These are phyloP conservation scores for Craspedostauros australis DNA, from an alignment of 108 stramenopile species.

Conservation along the genomic window DNA sequence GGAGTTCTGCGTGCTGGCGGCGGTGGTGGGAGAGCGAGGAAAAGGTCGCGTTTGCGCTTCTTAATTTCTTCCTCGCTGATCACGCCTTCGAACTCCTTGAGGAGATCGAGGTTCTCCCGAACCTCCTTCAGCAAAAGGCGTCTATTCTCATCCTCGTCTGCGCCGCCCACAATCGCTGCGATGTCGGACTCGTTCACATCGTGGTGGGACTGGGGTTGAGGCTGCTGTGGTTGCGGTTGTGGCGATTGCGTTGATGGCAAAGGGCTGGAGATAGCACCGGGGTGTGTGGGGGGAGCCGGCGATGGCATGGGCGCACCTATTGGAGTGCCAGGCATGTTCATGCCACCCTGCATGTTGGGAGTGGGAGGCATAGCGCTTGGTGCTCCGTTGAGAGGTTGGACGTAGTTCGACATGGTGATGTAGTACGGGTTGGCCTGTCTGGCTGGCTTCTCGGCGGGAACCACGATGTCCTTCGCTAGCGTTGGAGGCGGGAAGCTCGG, in stretches of 20 bases:
- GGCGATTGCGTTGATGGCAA: not conserved
- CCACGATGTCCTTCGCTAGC: slow-evolving; percentile 22
- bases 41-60: slow-evolving; percentile 51
- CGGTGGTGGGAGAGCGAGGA: slow-evolving; percentile 42
- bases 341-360: too few species aligned
- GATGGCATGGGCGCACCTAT: too few species aligned
- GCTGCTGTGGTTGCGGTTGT: too few species aligned
- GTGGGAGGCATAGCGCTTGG: too few species aligned
- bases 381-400: too few species aligned
- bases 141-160: slow-evolving; percentile 12
- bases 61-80: slow-evolving; percentile 36
- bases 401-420: not conserved
- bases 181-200: slow-evolving; percentile 1
- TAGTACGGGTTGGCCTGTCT: not conserved
- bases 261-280: too few species aligned
- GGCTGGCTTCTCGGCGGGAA: slow-evolving; percentile 21
- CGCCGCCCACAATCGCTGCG: slow-evolving; percentile 1
- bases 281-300: too few species aligned
- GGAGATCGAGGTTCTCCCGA: slow-evolving; percentile 48
- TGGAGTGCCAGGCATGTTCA: too few species aligned
- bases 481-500: slow-evolving; percentile 36
- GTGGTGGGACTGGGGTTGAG: too few species aligned
- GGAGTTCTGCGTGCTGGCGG: too few species aligned
- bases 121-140: slow-evolving; percentile 41
- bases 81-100: slow-evolving; percentile 54